Evolutionary conservation across 148 eudicot species (phyloP).

Genomic region (Camellia japonica): DNA sequence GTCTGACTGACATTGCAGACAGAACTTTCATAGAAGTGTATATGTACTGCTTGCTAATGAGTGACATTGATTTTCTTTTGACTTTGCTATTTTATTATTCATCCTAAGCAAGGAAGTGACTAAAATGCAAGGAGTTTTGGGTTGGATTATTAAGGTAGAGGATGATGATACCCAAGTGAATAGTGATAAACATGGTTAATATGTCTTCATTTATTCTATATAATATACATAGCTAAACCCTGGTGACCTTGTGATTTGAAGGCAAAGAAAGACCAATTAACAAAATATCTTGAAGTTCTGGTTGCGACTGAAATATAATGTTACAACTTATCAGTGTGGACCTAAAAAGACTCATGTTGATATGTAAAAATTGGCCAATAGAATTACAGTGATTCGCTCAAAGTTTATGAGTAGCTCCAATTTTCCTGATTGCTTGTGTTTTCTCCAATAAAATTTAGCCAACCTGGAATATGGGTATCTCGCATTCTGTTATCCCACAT

Average conservation of each 20-base stretch:
- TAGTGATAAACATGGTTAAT: not conserved
- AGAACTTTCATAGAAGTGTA: too few species aligned
- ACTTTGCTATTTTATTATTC: too few species aligned
- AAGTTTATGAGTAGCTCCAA: not conserved
- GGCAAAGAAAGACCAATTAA: not conserved
- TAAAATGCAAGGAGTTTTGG: too few species aligned
- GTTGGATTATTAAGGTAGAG: too few species aligned
- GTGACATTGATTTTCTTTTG: too few species aligned
- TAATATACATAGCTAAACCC: not conserved
- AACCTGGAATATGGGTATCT: not conserved
- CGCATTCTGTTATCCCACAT: not conserved
- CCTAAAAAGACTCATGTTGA: too few species aligned
- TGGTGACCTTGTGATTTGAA: not conserved
- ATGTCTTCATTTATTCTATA: not conserved
- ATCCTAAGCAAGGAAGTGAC: too few species aligned
- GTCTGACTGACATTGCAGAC: too few species aligned
- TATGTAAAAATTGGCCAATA: not conserved
- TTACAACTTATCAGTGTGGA: too few species aligned
- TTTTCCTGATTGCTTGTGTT: not conserved
- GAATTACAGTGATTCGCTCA: not conserved
- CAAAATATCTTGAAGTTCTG: not conserved
- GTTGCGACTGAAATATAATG: not conserved
- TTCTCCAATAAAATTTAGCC: not conserved
- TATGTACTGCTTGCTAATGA: too few species aligned
- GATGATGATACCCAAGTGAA: not conserved